Conservation (phyloP, 1,284 basidiomycete genomes). For the Leccinum solheimii region DNA sequence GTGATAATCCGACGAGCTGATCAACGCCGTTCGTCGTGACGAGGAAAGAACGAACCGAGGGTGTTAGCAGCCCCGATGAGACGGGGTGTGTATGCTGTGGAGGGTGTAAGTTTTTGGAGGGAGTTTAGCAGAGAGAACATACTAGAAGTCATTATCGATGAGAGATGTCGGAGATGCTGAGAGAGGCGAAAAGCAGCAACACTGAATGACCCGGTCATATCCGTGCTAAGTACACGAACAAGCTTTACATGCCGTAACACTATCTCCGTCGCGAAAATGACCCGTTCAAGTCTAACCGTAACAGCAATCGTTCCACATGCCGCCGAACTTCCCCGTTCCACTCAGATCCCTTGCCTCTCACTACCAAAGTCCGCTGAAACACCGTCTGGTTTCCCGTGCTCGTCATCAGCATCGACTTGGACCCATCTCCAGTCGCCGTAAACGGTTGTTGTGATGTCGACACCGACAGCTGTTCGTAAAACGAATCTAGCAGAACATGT, state of each 20-base stretch:
- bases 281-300: slow-evolving; percentile 85
- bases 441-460: slow-evolving; percentile 73
- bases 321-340: slow-evolving; percentile 65
- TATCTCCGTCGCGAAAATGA: slow-evolving; percentile 60
- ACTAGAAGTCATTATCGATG: slow-evolving; percentile 58
- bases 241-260: neutral
- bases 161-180: slow-evolving; percentile 58
- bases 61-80: slow-evolving; percentile 89
- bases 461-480: slow-evolving; percentile 75
- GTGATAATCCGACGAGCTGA: slow-evolving; percentile 13
- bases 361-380: slow-evolving; percentile 46
- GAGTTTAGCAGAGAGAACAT: slow-evolving; percentile 25
- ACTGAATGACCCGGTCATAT: slow-evolving; percentile 34
- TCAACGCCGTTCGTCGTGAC: slow-evolving; percentile 14
- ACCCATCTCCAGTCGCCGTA: slow-evolving; percentile 55
- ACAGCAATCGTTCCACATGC: slow-evolving; percentile 79
- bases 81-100: slow-evolving; percentile 69
- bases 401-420: slow-evolving; percentile 65
- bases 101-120: slow-evolving; percentile 6
- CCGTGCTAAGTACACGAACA: slow-evolving; percentile 16
- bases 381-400: slow-evolving; percentile 61
- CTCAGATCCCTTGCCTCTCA: slow-evolving; percentile 50
- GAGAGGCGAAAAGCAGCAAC: slow-evolving; percentile 50
- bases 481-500: slow-evolving; percentile 62
- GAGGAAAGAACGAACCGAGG: slow-evolving; percentile 61